phyloP scores from a whole-genome alignment of 225 moss, liverwort and hornwort genomes.

The Polytrichum formosum region DNA sequence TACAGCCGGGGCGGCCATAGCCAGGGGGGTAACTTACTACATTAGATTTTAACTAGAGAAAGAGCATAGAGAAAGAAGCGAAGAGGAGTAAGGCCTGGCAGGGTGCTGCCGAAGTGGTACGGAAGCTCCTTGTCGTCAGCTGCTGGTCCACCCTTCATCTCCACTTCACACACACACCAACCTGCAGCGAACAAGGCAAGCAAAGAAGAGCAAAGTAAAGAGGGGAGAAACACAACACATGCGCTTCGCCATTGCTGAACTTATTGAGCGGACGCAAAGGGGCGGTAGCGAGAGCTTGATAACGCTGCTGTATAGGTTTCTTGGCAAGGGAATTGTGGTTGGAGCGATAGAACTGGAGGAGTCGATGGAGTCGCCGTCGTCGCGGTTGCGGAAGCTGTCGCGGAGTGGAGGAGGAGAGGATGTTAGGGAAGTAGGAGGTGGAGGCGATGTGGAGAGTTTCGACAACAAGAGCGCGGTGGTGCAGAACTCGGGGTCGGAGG shows the following conservation, averaged over 20 bases:
- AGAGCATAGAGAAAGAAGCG: neutral
- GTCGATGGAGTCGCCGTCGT: slow-evolving; percentile 23
- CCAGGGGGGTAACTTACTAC: neutral
- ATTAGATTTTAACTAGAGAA: neutral
- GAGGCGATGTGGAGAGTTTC: slow-evolving; percentile 29
- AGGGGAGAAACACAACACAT: neutral
- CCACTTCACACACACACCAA: neutral
- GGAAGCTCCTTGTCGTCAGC: slow-evolving; percentile 59
- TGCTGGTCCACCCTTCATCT: slow-evolving; percentile 10
- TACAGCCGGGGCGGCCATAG: neutral
- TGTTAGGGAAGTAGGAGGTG: neutral
- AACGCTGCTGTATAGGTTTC: too few relatives aligned
- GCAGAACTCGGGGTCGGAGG: slow-evolving; percentile 31
- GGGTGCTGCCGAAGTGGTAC: slow-evolving; percentile 16
- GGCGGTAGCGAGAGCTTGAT: too few relatives aligned
- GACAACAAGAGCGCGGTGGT: slow-evolving; percentile 38
- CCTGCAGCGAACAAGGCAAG: neutral
- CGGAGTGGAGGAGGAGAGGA: too few relatives aligned
- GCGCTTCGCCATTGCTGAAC: too few relatives aligned
- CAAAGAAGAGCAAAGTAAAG: neutral
- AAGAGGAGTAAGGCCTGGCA: neutral
- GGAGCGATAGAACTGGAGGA: too few relatives aligned
- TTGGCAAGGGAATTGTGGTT: too few relatives aligned
- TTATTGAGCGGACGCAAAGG: too few relatives aligned
- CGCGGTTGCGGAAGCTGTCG: neutral